Conservation (phyloP, 768 basidiomycete species). For the Naganishia kalamii region DNA sequence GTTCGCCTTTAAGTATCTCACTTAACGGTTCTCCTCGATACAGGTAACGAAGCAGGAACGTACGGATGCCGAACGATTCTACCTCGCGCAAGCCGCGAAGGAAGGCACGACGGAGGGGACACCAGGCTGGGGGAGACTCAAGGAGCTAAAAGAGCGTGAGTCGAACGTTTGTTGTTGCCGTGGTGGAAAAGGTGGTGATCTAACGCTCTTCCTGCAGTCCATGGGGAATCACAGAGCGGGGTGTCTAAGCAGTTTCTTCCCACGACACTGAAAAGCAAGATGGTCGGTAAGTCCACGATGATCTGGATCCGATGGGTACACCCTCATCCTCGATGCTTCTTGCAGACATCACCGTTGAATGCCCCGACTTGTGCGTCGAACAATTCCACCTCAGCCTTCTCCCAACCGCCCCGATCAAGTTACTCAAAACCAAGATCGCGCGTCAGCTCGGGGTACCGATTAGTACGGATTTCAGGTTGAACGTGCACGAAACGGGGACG, state of each 20-base stretch:
- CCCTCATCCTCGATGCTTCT: too few relatives aligned
- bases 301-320: too few relatives aligned
- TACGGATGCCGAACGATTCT: conserved; percentile 37
- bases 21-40: background rate
- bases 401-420: conserved; percentile 26
- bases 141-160: conserved; percentile 22
- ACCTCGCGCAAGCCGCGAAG: conserved; percentile 25
- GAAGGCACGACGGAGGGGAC: background rate
- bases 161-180: background rate
- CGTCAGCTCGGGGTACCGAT: conserved; percentile 13
- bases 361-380: background rate
- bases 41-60: conserved; percentile 29
- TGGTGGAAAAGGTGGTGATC: background rate
- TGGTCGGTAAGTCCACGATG: conserved; percentile 34
- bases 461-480: conserved; percentile 11
- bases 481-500: background rate
- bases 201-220: background rate
- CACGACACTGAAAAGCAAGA: conserved; percentile 28
- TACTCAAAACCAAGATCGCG: conserved; percentile 29
- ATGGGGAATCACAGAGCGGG: background rate
- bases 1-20: background rate
- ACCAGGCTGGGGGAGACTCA: conserved; percentile 6
- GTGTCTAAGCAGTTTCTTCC: background rate
- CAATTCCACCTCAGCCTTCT: conserved; percentile 25
- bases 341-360: conserved; percentile 5